These are phyloP conservation scores for Emydomyces testavorans DNA, from an alignment of 2,329 filamentous ascomycete species.

Conservation along the genomic window DNA sequence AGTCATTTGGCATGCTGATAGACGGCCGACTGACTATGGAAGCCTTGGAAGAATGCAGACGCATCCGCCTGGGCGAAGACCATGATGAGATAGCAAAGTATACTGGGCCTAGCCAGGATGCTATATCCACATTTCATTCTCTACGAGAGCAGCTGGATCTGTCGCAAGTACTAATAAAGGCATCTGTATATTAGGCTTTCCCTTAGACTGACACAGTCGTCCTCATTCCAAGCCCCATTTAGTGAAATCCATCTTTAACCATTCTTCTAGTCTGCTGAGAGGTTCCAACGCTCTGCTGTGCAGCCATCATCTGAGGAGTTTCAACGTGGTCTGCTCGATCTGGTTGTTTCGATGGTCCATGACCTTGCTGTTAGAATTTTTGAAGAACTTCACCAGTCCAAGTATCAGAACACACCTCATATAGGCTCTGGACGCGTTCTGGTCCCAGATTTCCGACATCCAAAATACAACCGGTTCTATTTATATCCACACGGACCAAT, in stretches of 20 bases:
- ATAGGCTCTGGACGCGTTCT: constrained; percentile 3
- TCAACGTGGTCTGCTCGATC: constrained; percentile 9
- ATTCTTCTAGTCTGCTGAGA: constrained; percentile 9
- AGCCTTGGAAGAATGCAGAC: constrained; percentile 6
- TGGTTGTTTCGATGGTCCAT: constrained; percentile 12
- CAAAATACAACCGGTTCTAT: constrained; percentile 6
- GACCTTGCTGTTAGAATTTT: constrained; percentile 11
- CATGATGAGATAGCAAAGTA: constrained; percentile 10
- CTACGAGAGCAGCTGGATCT: constrained; percentile 8
- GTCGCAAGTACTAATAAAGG: constrained; percentile 10
- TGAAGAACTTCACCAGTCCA: constrained; percentile 10
- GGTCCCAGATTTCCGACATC: constrained; percentile 4
- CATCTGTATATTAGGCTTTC: constrained; percentile 8
- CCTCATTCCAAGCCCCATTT: not conserved
- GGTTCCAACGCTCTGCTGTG: constrained; percentile 7
- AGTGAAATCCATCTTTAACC: constrained; percentile 3
- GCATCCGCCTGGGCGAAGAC: constrained; percentile 4
- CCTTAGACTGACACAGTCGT: not conserved
- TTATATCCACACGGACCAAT: constrained; percentile 20
- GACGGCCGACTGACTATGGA: constrained; percentile 9
- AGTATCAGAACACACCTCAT: constrained; percentile 8
- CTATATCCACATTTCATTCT: constrained; percentile 10
- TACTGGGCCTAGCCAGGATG: constrained; percentile 5
- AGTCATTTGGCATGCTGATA: constrained; percentile 13
- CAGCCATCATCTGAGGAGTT: constrained; percentile 9